Conservation (phyloP, 371 early-diverging fungal genomes). For the Phascolomyces articulosus region DNA sequence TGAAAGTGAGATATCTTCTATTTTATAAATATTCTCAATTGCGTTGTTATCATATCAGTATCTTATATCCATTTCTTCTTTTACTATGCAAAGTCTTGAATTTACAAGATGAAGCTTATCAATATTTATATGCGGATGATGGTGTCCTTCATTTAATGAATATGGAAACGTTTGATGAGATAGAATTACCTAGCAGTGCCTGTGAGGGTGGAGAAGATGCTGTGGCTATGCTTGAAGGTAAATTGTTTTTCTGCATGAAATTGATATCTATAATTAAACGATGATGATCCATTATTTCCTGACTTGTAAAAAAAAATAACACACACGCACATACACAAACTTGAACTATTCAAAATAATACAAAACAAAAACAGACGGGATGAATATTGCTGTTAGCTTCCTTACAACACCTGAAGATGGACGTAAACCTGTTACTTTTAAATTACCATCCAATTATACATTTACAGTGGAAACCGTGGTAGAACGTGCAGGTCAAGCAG, state of each 20-base stretch:
- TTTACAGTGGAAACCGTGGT: constrained; percentile 44
- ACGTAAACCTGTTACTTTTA: constrained; percentile 42
- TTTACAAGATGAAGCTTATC: constrained; percentile 65
- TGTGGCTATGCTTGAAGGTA: constrained; percentile 47
- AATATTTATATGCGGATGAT: constrained; percentile 73
- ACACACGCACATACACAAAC: too few species aligned
- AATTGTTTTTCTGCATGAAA: too few species aligned
- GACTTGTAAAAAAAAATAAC: too few species aligned
- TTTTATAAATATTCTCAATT: too few species aligned
- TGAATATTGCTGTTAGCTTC: constrained; percentile 47
- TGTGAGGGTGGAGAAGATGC: constrained; percentile 63
- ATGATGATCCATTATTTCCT: too few species aligned
- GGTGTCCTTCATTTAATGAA: constrained; percentile 69
- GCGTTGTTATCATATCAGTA: too few species aligned
- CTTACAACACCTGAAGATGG: constrained; percentile 50
- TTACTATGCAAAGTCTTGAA: constrained; percentile 43
- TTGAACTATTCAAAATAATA: constrained; percentile 17
- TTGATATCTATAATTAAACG: too few species aligned
- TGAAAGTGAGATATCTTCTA: constrained; percentile 46
- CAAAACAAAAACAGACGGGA: constrained; percentile 33
- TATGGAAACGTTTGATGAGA: constrained; percentile 74
- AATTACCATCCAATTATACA: constrained; percentile 41
- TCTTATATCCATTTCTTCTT: too few species aligned
- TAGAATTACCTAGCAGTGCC: constrained; percentile 54
- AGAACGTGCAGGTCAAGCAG: constrained; percentile 64